phyloP scores from a whole-genome alignment of 2,329 filamentous ascomycete species.

The Cordyceps militaris region DNA sequence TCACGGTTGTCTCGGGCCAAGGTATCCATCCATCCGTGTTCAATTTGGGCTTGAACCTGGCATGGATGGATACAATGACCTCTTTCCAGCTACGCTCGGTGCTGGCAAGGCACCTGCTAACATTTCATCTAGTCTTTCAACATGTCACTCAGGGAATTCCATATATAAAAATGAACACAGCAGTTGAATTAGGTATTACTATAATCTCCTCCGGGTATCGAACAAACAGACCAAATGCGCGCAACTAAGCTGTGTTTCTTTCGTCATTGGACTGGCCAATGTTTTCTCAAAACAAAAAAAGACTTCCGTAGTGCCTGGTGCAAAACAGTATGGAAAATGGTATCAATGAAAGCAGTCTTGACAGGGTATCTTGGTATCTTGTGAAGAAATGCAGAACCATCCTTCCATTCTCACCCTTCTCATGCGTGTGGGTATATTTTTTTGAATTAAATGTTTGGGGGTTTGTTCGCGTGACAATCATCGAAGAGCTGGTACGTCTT shows the following conservation, averaged over 20 bases:
- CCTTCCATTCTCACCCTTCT: conserved; percentile 41
- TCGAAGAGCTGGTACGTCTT: conserved; percentile 5
- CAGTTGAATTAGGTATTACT: conserved; percentile 39
- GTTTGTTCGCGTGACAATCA: conserved; percentile 17
- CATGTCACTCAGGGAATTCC: not conserved
- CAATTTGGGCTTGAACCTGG: no score
- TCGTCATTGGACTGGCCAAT: conserved; percentile 11
- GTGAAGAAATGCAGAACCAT: conserved; percentile 47
- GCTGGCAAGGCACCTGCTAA: no score
- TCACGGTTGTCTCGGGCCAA: not conserved
- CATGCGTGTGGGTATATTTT: conserved; percentile 22
- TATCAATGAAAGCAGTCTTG: conserved; percentile 42
- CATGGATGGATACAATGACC: no score
- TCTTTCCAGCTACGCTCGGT: no score
- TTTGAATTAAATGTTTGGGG: conserved; percentile 18
- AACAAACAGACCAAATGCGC: conserved; percentile 25
- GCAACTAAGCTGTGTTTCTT: conserved; percentile 18
- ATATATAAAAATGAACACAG: conserved; percentile 21
- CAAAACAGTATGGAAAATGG: conserved; percentile 31
- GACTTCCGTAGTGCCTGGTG: conserved; percentile 14
- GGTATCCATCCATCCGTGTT: not conserved
- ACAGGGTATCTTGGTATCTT: conserved; percentile 49
- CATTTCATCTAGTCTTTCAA: not conserved
- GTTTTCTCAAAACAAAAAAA: conserved; percentile 12
- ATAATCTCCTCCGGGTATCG: conserved; percentile 34